A percentile compares a stretch with the other conserved stretches of the same genome.
These are phyloP conservation scores for Helotiales sp. DNA, from an alignment of 2,329 filamentous ascomycete species.

Conservation along the genomic window DNA sequence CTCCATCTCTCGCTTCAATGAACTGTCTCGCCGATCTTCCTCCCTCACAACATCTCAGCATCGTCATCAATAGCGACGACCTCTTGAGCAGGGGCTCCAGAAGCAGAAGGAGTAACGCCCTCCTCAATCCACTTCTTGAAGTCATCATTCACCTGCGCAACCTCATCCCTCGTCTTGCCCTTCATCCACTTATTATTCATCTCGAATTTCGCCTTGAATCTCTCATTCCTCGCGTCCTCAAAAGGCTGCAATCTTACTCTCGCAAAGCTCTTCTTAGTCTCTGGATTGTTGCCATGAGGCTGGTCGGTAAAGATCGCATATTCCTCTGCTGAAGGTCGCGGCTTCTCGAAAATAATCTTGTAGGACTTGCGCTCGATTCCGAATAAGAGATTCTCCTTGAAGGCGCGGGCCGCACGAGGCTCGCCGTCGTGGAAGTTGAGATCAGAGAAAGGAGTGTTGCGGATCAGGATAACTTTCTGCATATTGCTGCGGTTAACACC, in stretches of 20 bases:
- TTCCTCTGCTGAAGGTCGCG: constrained; percentile 62
- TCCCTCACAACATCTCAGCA: neutral
- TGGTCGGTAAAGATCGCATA: constrained; percentile 62
- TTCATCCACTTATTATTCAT: constrained; percentile 53
- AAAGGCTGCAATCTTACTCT: constrained; percentile 38
- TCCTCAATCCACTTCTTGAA: constrained; percentile 48
- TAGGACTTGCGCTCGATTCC: constrained; percentile 75
- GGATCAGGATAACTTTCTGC: constrained; percentile 67
- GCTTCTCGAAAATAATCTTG: constrained; percentile 79
- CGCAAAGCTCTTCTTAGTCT: constrained; percentile 29
- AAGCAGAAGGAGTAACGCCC: constrained; percentile 11
- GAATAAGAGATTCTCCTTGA: constrained; percentile 68
- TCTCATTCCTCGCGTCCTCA: constrained; percentile 39
- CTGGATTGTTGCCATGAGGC: constrained; percentile 38
- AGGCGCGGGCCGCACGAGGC: constrained; percentile 58
- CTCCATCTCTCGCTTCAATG: neutral
- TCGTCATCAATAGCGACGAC: neutral
- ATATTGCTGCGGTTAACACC: constrained; percentile 66
- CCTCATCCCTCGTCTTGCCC: constrained; percentile 48
- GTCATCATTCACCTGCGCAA: constrained; percentile 46
- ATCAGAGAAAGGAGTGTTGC: constrained; percentile 66
- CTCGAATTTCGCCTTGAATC: constrained; percentile 52
- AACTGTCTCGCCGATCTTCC: neutral
- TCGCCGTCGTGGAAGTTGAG: constrained; percentile 64
- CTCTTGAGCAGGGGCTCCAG: neutral